phyloP scores from a whole-genome alignment of 1,284 basidiomycete species.

The Trichosporon sp. region DNA sequence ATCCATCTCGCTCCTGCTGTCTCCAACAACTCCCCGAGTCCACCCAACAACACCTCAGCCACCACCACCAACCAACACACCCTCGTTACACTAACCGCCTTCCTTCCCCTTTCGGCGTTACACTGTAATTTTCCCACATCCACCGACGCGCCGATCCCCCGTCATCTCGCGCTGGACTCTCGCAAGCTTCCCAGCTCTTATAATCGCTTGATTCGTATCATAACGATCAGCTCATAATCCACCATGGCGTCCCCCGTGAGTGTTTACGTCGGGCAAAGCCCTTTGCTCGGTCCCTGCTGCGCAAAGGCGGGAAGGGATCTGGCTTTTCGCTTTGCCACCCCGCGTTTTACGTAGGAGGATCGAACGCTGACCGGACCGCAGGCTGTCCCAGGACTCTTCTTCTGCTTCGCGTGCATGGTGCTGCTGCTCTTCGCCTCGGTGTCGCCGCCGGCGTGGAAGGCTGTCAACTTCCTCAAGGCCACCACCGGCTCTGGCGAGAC shows the following conservation, averaged over 20 bases:
- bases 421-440: constrained; percentile 47
- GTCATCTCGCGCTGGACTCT: not conserved
- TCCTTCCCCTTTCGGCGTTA: constrained; percentile 1
- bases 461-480: constrained; percentile 63
- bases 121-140: not conserved
- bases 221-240: not conserved
- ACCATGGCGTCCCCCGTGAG: not conserved
- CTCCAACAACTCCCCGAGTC: not conserved
- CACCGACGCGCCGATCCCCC: not conserved
- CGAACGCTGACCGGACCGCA: not conserved
- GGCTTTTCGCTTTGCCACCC: not conserved
- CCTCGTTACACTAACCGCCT: not conserved
- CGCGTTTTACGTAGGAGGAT: not conserved
- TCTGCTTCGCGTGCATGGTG: constrained; percentile 30
- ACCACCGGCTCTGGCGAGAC: constrained; percentile 46
- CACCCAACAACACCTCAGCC: not conserved
- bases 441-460: constrained; percentile 67
- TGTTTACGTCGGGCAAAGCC: not conserved
- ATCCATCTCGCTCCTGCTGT: not conserved
- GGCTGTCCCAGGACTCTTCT: constrained; percentile 35
- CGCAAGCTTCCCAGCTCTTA: not conserved
- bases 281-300: not conserved
- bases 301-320: not conserved
- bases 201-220: not conserved
- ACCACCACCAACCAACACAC: not conserved